Conservation (phyloP, 73 alveolate species). For the Paramecium primaurelia region DNA sequence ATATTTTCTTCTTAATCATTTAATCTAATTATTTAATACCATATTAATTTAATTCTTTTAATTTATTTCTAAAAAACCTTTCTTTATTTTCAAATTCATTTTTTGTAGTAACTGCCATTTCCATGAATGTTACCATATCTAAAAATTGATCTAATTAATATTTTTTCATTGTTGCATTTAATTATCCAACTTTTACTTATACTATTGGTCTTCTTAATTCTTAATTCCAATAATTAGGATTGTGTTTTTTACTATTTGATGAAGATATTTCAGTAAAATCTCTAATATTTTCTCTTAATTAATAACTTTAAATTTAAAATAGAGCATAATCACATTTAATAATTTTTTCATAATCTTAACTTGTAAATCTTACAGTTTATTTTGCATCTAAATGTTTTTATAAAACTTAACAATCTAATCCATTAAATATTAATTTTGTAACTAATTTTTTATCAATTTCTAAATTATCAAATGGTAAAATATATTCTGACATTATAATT, state of each 20-base stretch:
- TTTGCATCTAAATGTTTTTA: not conserved
- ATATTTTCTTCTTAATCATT: not conserved
- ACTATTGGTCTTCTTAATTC: conserved; percentile 44
- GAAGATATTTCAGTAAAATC: conserved; percentile 19
- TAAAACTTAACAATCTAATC: not conserved
- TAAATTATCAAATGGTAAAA: conserved; percentile 11
- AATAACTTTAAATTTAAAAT: conserved; percentile 2
- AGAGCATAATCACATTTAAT: conserved; percentile 20
- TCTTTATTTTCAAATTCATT: conserved; percentile 32
- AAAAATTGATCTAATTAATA: not conserved
- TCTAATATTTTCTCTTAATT: not conserved
- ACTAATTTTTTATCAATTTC: conserved; percentile 23
- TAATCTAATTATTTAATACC: not conserved
- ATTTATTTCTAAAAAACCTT: not conserved
- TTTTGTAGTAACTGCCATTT: conserved; percentile 20
- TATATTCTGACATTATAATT: conserved; percentile 16
- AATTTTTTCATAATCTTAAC: not conserved
- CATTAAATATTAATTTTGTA: conserved; percentile 4
- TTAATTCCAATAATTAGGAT: conserved; percentile 39
- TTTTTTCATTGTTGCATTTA: not conserved
- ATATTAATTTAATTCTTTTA: conserved; percentile 17
- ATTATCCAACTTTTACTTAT: conserved; percentile 23
- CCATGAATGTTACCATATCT: conserved; percentile 27
- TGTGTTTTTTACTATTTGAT: not conserved
- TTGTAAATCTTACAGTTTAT: not conserved